phyloP scores from a whole-genome alignment of 352 stramenopile species.

The Phytophthora rubi region DNA sequence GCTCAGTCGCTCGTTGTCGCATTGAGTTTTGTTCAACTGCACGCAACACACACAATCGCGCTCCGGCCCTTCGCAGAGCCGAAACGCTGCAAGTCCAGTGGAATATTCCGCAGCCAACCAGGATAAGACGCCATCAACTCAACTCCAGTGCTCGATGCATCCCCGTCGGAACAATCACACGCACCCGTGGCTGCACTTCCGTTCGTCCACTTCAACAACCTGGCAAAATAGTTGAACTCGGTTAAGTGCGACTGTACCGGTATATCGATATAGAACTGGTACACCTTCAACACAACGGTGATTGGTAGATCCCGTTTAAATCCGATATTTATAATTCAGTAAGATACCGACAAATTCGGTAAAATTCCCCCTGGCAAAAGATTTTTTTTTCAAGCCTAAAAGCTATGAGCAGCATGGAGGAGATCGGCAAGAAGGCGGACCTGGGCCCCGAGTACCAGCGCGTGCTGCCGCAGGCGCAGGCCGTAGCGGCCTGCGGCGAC shows the following conservation, averaged over 20 bases:
- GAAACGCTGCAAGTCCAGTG: slow-evolving; percentile 21
- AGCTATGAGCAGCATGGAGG: slow-evolving; percentile 63
- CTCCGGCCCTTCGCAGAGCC: slow-evolving; percentile 9
- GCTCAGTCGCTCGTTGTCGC: neutral
- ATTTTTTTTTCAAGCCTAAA: neutral
- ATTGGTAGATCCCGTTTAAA: no score
- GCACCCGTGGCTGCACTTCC: neutral
- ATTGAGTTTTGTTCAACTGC: slow-evolving; percentile 13
- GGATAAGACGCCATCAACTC: neutral
- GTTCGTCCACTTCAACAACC: neutral
- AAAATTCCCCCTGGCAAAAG: neutral
- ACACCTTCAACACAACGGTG: no score
- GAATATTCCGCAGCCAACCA: slow-evolving; percentile 12
- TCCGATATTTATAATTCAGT: no score
- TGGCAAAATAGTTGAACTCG: neutral
- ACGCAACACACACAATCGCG: neutral
- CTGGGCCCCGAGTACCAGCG: slow-evolving; percentile 66
- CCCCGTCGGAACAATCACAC: neutral
- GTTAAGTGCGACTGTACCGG: neutral
- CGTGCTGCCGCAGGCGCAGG: slow-evolving; percentile 71
- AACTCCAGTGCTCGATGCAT: neutral
- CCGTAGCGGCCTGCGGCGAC: slow-evolving; percentile 70
- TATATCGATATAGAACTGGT: no score
- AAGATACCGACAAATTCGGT: no score
- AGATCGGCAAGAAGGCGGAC: slow-evolving; percentile 87